A percentile compares a stretch with the other conserved stretches of the same genome.
phyloP scores from a whole-genome alignment of 2,329 filamentous ascomycete species.

The Ceratocystis diversiconidia region DNA sequence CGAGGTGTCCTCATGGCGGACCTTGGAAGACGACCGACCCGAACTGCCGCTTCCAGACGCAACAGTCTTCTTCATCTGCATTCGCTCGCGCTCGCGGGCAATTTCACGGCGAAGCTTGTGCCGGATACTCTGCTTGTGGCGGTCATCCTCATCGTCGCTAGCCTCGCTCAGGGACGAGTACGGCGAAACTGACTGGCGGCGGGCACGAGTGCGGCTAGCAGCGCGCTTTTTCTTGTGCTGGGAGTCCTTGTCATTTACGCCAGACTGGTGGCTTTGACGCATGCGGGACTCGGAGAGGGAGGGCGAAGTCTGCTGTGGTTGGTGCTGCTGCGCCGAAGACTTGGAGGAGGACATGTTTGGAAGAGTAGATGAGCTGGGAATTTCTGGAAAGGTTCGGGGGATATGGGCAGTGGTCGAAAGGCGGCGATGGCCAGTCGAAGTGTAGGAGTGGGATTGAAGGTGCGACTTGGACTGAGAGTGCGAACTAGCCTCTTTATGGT shows the following conservation, averaged over 20 bases:
- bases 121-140: not conserved
- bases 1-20: not conserved
- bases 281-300: not conserved
- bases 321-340: not conserved
- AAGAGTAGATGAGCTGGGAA: not conserved
- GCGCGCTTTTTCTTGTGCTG: not conserved
- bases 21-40: not conserved
- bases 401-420: not conserved
- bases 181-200: not conserved
- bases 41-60: not conserved
- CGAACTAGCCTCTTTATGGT: no score
- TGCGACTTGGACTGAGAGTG: not conserved
- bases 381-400: not conserved
- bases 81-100: not conserved
- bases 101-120: slow-evolving; percentile 3
- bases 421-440: not conserved
- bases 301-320: not conserved
- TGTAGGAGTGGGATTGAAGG: no score
- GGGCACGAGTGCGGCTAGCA: not conserved
- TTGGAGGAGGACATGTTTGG: not conserved
- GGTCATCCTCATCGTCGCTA: not conserved
- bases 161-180: not conserved
- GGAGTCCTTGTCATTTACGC: not conserved
- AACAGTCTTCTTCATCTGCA: not conserved
- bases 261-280: not conserved